Evolutionary conservation across 257 asterid species (phyloP).

Genomic region (Phtheirospermum japonicum): DNA sequence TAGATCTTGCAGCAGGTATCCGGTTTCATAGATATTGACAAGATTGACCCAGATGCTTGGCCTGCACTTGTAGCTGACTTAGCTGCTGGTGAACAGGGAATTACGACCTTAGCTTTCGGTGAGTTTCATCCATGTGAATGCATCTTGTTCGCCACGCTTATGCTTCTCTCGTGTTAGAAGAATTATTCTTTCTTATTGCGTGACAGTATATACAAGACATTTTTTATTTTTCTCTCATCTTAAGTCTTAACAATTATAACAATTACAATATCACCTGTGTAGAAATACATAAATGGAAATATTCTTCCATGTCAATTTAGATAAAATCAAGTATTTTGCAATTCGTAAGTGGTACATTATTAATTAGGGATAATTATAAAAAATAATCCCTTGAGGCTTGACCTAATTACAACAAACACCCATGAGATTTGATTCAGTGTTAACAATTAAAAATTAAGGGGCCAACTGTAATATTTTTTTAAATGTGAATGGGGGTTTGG

Average conservation of each 20-base stretch:
- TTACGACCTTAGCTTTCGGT: slow-evolving; percentile 86
- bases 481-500: too few relatives aligned
- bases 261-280: too few relatives aligned
- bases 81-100: slow-evolving; percentile 88
- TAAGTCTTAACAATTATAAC: background rate
- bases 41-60: slow-evolving; percentile 97
- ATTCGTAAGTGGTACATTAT: background rate
- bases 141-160: slow-evolving; percentile 17
- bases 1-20: slow-evolving; percentile 79
- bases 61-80: slow-evolving; percentile 91
- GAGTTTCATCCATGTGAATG: slow-evolving; percentile 31
- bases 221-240: background rate
- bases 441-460: too few relatives aligned
- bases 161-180: slow-evolving; percentile 20
- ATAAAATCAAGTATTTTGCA: background rate
- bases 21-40: slow-evolving; percentile 91
- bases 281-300: background rate
- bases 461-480: too few relatives aligned
- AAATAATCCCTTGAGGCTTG: background rate
- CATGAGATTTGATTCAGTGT: too few relatives aligned
- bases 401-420: background rate
- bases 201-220: background rate
- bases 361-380: background rate
- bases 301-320: background rate
- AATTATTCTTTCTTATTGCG: background rate